Percentiles rank a stretch among this genome's conserved stretches.
Evolutionary conservation across 1,284 basidiomycete genomes (phyloP).

Genomic region (Ganoderma sinense): DNA sequence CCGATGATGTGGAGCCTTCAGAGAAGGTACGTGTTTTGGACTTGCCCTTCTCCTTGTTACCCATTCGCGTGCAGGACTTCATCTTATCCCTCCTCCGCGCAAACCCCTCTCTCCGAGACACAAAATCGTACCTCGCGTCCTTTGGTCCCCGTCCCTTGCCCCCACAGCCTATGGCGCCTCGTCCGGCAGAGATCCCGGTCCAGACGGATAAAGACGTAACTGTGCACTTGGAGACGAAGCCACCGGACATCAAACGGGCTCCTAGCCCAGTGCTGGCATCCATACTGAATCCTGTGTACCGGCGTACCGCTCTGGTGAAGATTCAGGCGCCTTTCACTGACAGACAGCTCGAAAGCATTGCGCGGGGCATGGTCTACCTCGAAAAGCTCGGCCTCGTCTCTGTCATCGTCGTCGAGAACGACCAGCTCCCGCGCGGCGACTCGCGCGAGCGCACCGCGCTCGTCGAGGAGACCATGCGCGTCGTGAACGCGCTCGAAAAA

Average conservation of each 20-base stretch:
- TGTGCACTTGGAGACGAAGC: constrained; percentile 29
- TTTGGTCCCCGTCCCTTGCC: constrained; percentile 68
- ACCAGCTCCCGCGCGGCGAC: constrained; percentile 74
- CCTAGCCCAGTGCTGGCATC: constrained; percentile 74
- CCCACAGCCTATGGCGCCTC: constrained; percentile 34
- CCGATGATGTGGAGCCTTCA: constrained; percentile 54
- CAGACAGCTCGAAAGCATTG: constrained; percentile 92
- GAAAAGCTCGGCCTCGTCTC: constrained; percentile 95
- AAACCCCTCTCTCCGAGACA: constrained; percentile 92
- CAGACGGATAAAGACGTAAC: constrained; percentile 28
- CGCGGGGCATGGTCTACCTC: constrained; percentile 92
- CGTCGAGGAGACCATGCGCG: constrained; percentile 80
- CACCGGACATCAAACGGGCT: constrained; percentile 39
- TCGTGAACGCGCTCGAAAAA: constrained; percentile 85
- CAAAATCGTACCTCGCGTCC: constrained; percentile 87
- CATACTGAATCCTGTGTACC: constrained; percentile 85
- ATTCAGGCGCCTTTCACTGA: constrained; percentile 98
- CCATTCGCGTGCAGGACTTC: constrained; percentile 75
- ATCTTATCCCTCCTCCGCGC: constrained; percentile 95
- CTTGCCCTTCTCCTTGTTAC: background rate
- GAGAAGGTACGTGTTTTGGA: constrained; percentile 50
- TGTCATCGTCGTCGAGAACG: constrained; percentile 94
- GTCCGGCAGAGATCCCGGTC: constrained; percentile 22
- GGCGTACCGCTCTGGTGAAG: constrained; percentile 94
- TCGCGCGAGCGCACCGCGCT: constrained; percentile 69